Percentiles rank a stretch among this genome's conserved stretches.
phyloP scores from a whole-genome alignment of 2,329 filamentous ascomycete species.

The Plectosphaerella cucumerina region DNA sequence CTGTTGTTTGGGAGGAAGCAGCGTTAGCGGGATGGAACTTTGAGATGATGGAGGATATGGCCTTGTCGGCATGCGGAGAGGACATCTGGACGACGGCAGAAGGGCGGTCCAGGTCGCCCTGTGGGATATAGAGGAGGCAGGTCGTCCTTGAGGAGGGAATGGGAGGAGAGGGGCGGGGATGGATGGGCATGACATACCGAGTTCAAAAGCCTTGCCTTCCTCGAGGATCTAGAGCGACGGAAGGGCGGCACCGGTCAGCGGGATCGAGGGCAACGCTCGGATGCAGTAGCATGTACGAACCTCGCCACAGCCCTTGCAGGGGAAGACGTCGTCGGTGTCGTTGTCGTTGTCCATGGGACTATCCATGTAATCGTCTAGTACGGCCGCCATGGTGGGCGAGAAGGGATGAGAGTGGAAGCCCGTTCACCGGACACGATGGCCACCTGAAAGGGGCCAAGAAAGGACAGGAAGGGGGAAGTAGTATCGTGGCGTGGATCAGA shows the following conservation, averaged over 20 bases:
- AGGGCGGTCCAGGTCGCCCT: neutral
- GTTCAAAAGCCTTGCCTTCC: slow-evolving; percentile 96
- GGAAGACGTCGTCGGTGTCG: slow-evolving; percentile 77
- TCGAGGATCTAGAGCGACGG: slow-evolving; percentile 71
- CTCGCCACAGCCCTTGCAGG: slow-evolving; percentile 91
- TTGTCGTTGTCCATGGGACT: slow-evolving; percentile 73
- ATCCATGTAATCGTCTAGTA: slow-evolving; percentile 60
- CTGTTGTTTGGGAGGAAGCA: slow-evolving; percentile 40
- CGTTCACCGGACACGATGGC: slow-evolving; percentile 7
- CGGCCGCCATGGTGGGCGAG: slow-evolving; percentile 35
- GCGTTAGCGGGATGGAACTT: slow-evolving; percentile 18
- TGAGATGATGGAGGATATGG: slow-evolving; percentile 11
- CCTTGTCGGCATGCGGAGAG: slow-evolving; percentile 3
- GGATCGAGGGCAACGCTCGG: neutral
- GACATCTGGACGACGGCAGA: slow-evolving; percentile 1
- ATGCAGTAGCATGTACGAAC: slow-evolving; percentile 41
- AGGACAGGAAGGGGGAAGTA: slow-evolving; percentile 1
- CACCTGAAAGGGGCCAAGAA: slow-evolving; percentile 5
- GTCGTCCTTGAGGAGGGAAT: neutral
- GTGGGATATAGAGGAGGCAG: neutral
- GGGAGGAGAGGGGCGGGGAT: neutral
- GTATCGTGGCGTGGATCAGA: slow-evolving; percentile 2
- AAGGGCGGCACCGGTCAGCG: slow-evolving; percentile 2
- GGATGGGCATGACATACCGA: slow-evolving; percentile 58
- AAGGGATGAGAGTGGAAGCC: neutral